A percentile compares a stretch with the other conserved stretches of the same genome.
phyloP scores from a whole-genome alignment of 768 basidiomycete species.

The Chalciporus pseudorubinellus region DNA sequence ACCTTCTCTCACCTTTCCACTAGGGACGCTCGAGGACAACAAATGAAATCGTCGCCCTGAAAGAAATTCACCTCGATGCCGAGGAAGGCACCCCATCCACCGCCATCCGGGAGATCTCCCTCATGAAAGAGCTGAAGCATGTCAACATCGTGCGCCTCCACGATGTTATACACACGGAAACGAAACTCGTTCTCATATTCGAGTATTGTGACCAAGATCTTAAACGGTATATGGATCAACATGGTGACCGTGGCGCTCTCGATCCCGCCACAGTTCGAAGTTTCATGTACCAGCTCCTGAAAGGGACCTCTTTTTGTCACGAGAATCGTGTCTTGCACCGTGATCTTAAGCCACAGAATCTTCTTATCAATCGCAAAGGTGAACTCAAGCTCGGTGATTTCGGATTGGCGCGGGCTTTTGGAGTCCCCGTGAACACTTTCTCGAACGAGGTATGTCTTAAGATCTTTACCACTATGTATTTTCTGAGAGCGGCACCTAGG shows the following conservation, averaged over 20 bases:
- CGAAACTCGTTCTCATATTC: constrained; percentile 96
- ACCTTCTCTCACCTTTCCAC: constrained; percentile 1
- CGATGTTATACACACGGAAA: constrained; percentile 99
- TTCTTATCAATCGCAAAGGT: constrained; percentile 95
- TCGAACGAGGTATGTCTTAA: constrained; percentile 75
- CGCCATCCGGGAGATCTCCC: constrained; percentile 96
- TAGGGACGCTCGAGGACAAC: constrained; percentile 94
- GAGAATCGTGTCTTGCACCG: constrained; percentile 97
- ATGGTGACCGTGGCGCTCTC: constrained; percentile 93
- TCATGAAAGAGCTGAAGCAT: constrained; percentile 99
- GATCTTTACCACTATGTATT: not conserved
- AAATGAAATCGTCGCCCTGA: constrained; percentile 97
- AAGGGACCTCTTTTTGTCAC: constrained; percentile 97
- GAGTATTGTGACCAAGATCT: constrained; percentile 98
- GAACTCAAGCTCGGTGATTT: constrained; percentile 98
- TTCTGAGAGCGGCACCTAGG: constrained; percentile 45
- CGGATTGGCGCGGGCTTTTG: constrained; percentile 94
- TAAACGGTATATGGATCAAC: constrained; percentile 99
- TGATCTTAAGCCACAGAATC: constrained; percentile 97
- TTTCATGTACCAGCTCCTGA: constrained; percentile 97
- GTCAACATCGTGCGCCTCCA: constrained; percentile 97
- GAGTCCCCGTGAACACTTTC: constrained; percentile 98
- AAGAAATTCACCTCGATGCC: constrained; percentile 98
- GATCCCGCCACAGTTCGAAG: constrained; percentile 86
- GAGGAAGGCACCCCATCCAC: constrained; percentile 99